A percentile compares a stretch with the other conserved stretches of the same genome.
Evolutionary conservation across 2,329 filamentous ascomycete species (phyloP).

Genomic region (Xylaria sp.): DNA sequence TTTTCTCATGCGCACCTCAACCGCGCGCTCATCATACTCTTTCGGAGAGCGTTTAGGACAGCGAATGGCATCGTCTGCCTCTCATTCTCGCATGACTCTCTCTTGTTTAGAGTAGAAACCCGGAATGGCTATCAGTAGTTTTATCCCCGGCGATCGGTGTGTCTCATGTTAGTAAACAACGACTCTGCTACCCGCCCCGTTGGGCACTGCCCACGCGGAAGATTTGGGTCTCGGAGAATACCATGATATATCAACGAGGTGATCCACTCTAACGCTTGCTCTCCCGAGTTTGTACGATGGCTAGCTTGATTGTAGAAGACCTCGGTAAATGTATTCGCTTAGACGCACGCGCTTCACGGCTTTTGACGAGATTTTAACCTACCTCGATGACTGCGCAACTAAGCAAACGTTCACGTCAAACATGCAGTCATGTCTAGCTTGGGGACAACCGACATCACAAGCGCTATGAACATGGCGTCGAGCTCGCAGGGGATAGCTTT

Average conservation of each 20-base stretch:
- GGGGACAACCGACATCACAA: conserved; percentile 24
- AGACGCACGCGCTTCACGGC: background rate
- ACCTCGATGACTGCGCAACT: background rate
- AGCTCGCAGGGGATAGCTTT: conserved; percentile 44
- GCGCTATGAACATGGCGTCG: conserved; percentile 29
- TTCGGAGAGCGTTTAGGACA: background rate
- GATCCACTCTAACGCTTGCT: background rate
- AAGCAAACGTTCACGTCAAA: background rate
- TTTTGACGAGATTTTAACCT: background rate
- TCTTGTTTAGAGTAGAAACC: background rate
- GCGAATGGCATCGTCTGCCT: background rate
- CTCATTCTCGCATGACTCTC: background rate
- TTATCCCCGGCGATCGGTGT: conserved; percentile 15
- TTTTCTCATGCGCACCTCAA: background rate
- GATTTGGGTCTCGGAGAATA: conserved; percentile 1
- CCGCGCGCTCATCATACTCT: background rate
- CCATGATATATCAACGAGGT: conserved; percentile 14
- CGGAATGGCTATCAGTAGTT: background rate
- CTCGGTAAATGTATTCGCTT: background rate
- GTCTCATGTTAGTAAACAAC: conserved; percentile 7
- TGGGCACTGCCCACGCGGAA: background rate
- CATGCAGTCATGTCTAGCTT: conserved; percentile 24
- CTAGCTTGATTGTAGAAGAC: background rate
- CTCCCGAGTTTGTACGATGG: background rate
- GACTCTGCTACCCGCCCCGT: background rate